phyloP scores from a whole-genome alignment of 371 early-diverging fungal genomes.

The Actinomucor elegans region DNA sequence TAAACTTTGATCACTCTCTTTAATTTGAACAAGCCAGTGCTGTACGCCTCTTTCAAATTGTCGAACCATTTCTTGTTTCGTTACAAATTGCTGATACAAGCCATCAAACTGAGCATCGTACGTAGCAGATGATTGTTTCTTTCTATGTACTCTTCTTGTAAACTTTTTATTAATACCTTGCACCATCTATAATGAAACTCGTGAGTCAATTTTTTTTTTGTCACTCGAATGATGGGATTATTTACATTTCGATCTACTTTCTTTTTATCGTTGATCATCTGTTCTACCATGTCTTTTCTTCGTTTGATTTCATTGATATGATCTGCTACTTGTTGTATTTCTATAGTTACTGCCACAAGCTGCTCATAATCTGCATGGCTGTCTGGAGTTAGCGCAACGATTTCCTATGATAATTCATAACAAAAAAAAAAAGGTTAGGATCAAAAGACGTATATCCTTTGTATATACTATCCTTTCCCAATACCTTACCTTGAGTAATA shows the following conservation, averaged over 20 bases:
- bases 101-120: conserved; percentile 62
- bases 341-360: conserved; percentile 44
- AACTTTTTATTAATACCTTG: conserved; percentile 78
- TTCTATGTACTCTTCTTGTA: conserved; percentile 60
- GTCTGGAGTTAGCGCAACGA: conserved; percentile 59
- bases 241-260: conserved; percentile 63
- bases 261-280: conserved; percentile 72
- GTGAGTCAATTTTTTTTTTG: neutral
- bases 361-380: conserved; percentile 56
- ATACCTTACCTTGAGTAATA: conserved; percentile 49
- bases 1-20: conserved; percentile 59
- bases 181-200: neutral
- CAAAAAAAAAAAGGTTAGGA: too few relatives aligned
- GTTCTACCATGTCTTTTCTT: conserved; percentile 81
- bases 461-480: too few relatives aligned
- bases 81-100: conserved; percentile 59
- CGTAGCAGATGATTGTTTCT: conserved; percentile 53
- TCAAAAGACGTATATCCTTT: too few relatives aligned
- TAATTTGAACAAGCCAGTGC: conserved; percentile 56
- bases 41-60: conserved; percentile 57
- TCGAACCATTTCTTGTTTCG: conserved; percentile 53
- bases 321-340: conserved; percentile 71
- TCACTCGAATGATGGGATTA: too few relatives aligned
- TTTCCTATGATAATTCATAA: conserved; percentile 50
- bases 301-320: conserved; percentile 83